A percentile compares a stretch with the other conserved stretches of the same genome.
These are phyloP conservation scores for Triglochin maritima DNA, from an alignment of 106 monocot genomes.

Conservation along the genomic window DNA sequence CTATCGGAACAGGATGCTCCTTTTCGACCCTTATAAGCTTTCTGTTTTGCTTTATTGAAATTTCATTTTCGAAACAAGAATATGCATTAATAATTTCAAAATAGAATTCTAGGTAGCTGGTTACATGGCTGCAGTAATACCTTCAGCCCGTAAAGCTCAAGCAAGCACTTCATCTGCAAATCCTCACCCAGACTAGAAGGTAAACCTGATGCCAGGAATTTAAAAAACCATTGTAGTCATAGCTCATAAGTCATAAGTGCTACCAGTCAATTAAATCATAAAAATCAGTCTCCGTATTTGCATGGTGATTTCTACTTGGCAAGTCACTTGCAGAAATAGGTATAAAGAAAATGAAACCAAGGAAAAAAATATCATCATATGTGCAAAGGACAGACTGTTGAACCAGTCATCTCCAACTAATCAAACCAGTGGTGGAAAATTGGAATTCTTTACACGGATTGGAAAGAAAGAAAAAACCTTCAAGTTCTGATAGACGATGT, in stretches of 20 bases:
- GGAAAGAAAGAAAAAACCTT: slow-evolving; percentile 42
- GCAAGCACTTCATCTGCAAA: slow-evolving; percentile 90
- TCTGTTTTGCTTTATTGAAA: too few relatives aligned
- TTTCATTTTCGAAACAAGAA: not conserved
- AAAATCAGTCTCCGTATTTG: not conserved
- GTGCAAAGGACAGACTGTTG: not conserved
- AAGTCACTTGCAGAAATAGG: not conserved
- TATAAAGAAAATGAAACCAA: not conserved
- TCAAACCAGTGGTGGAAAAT: not conserved
- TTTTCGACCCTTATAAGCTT: too few relatives aligned
- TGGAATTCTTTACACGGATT: not conserved
- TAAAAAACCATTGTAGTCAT: slow-evolving; percentile 1
- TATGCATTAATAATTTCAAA: not conserved
- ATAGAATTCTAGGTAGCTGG: not conserved
- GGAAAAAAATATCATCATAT: not conserved
- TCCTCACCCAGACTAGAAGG: slow-evolving; percentile 88
- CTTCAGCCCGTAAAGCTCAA: slow-evolving; percentile 96
- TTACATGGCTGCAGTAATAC: slow-evolving; percentile 23
- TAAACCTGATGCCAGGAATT: slow-evolving; percentile 30
- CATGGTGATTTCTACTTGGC: not conserved
- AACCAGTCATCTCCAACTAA: not conserved
- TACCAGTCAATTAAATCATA: not conserved
- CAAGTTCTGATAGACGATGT: slow-evolving; percentile 78
- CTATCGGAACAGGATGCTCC: too few relatives aligned
- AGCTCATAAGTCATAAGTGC: not conserved